Percentiles rank a stretch among this genome's conserved stretches.
These are phyloP conservation scores for Cicer bijugum DNA, from an alignment of 306 rosid species.

Conservation along the genomic window DNA sequence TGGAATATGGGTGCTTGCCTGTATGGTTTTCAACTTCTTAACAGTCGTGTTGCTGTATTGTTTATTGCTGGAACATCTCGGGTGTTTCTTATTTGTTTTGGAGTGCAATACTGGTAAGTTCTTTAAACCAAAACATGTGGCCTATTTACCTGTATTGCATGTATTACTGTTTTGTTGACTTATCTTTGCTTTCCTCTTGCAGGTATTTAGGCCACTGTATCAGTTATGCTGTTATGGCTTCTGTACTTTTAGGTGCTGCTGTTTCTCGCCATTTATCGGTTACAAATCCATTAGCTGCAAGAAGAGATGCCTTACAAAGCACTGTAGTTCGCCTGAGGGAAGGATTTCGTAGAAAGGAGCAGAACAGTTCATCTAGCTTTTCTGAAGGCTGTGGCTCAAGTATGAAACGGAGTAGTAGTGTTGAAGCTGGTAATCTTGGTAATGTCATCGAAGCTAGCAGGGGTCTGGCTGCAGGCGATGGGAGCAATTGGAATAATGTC, in stretches of 20 bases:
- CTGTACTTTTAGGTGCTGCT: constrained; percentile 92
- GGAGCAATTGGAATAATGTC: constrained; percentile 74
- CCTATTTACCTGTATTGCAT: constrained; percentile 23
- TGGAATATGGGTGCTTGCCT: constrained; percentile 99
- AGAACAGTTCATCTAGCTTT: constrained; percentile 93
- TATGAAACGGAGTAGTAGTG: constrained; percentile 96
- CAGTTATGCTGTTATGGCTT: constrained; percentile 95
- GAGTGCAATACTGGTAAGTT: constrained; percentile 95
- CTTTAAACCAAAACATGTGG: constrained; percentile 22
- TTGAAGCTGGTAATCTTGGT: constrained; percentile 84
- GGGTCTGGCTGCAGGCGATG: constrained; percentile 67
- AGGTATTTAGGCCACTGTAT: constrained; percentile 99
- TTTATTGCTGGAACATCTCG: constrained; percentile 96
- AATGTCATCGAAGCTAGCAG: constrained; percentile 74
- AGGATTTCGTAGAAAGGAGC: constrained; percentile 96
- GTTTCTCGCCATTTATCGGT: constrained; percentile 94
- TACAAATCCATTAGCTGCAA: constrained; percentile 90
- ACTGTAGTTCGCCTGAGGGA: constrained; percentile 96
- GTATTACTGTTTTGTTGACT: constrained; percentile 43
- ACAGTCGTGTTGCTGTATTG: constrained; percentile 85
- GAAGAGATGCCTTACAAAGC: constrained; percentile 98
- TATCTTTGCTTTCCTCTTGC: constrained; percentile 38
- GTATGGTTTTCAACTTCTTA: constrained; percentile 92
- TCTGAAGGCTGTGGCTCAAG: constrained; percentile 99
- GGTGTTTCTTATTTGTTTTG: constrained; percentile 96